A percentile compares a stretch with the other conserved stretches of the same genome.
phyloP scores from a whole-genome alignment of 2,329 filamentous ascomycete genomes.

The Botrytis galanthina region DNA sequence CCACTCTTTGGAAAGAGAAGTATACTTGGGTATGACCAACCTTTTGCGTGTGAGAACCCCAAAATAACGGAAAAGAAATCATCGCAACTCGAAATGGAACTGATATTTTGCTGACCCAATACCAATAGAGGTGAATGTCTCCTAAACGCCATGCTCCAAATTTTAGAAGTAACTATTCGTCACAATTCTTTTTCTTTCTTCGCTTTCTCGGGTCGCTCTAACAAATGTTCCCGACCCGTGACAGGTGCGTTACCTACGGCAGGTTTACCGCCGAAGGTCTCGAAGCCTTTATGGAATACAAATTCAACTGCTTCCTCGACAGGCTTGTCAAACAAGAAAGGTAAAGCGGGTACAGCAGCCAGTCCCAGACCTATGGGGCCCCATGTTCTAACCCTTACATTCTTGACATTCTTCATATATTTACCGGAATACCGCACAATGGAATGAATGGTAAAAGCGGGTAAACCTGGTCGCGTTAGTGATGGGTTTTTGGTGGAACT shows the following conservation, averaged over 20 bases:
- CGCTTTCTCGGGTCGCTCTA: constrained; percentile 36
- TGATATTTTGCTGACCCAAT: constrained; percentile 5
- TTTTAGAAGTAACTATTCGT: constrained; percentile 9
- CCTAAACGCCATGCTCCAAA: constrained; percentile 21
- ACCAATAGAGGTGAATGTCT: constrained; percentile 16
- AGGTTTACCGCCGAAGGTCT: constrained; percentile 62
- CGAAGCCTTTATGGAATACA: constrained; percentile 80
- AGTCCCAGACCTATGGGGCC: constrained; percentile 83
- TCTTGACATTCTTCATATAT: constrained; percentile 82
- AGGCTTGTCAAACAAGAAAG: constrained; percentile 83
- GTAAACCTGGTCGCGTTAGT: constrained; percentile 22
- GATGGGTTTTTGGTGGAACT: too few relatives aligned
- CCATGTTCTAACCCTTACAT: constrained; percentile 73
- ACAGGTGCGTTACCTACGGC: constrained; percentile 55
- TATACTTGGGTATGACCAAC: constrained; percentile 9
- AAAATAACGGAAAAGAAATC: not conserved
- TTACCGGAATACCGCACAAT: constrained; percentile 85
- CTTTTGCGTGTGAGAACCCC: not conserved
- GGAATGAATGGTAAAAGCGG: constrained; percentile 45
- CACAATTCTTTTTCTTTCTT: constrained; percentile 30
- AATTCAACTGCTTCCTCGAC: constrained; percentile 91
- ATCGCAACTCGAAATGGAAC: not conserved
- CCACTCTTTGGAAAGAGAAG: not conserved
- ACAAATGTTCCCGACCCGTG: constrained; percentile 51
- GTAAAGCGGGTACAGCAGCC: constrained; percentile 76